Evolutionary conservation across 2,329 filamentous ascomycete genomes (phyloP).

Genomic region (Neonectria coccinea): DNA sequence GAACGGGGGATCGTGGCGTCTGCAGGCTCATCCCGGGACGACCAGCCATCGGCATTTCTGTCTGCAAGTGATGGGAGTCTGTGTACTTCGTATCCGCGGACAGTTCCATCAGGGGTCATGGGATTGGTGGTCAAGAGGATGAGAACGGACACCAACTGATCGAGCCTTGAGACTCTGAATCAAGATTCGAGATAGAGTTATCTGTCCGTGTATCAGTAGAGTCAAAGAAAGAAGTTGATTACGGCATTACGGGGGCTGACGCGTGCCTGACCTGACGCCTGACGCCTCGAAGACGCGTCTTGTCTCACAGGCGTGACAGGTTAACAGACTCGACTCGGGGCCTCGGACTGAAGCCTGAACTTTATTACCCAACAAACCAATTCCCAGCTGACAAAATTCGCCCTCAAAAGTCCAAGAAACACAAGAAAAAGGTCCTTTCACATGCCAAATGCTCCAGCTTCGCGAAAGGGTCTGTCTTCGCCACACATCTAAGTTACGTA

Average conservation of each 20-base stretch:
- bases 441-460: constrained; percentile 13
- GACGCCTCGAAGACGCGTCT: constrained; percentile 3
- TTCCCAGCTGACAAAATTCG: background rate
- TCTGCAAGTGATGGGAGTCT: background rate
- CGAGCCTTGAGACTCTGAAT: background rate
- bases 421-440: constrained; percentile 14
- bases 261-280: background rate
- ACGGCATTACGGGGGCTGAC: constrained; percentile 11
- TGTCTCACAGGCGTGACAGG: constrained; percentile 13
- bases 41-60: background rate
- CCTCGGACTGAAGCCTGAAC: background rate
- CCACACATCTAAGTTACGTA: constrained; percentile 27
- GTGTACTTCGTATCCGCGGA: too few relatives aligned
- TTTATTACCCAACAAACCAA: background rate
- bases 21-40: background rate
- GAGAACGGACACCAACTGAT: background rate
- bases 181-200: background rate
- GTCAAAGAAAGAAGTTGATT: background rate
- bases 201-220: background rate
- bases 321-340: background rate
- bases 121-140: background rate
- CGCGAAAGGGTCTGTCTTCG: constrained; percentile 15
- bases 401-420: background rate
- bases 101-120: background rate
- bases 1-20: background rate